Conservation (phyloP, 352 stramenopile species). For the Poterioochromonas sp. region DNA sequence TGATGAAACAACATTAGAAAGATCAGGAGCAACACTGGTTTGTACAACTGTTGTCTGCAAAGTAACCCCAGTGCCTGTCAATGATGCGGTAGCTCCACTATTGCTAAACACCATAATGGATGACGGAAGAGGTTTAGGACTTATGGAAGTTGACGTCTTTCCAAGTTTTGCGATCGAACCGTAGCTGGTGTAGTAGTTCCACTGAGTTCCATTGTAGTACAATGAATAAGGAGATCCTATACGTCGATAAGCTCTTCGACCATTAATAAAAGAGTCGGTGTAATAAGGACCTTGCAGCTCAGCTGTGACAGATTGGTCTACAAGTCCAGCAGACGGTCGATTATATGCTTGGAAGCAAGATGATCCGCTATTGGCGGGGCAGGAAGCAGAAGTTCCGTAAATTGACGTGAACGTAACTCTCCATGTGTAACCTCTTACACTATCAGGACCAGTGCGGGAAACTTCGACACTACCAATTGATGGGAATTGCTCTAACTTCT, state of each 20-base stretch:
- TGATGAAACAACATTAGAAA: slow-evolving; percentile 46
- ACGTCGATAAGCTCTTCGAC: background rate
- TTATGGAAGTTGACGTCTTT: background rate
- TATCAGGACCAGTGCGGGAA: slow-evolving; percentile 53
- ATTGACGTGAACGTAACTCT: slow-evolving; percentile 64
- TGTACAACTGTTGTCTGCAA: background rate
- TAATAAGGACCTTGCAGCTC: slow-evolving; percentile 19
- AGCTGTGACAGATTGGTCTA: background rate
- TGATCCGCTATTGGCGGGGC: background rate
- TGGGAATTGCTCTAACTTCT: slow-evolving; percentile 67
- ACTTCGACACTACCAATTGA: slow-evolving; percentile 79
- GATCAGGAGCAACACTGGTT: slow-evolving; percentile 44
- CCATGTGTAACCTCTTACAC: slow-evolving; percentile 67
- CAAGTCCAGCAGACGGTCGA: background rate
- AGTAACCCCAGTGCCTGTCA: too few relatives aligned
- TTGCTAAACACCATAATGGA: background rate
- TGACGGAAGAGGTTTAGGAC: background rate
- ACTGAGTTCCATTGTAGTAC: background rate
- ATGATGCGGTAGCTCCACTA: background rate
- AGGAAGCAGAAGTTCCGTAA: background rate
- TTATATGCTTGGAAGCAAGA: background rate
- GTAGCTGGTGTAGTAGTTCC: background rate
- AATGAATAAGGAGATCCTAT: slow-evolving; percentile 5
- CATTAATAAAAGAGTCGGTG: slow-evolving; percentile 13
- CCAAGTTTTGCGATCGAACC: background rate